Evolutionary conservation across 345 rosid species (phyloP), one percentile per base, ranked within the genome.

Genomic region (Streptanthus diversifolius): DNA sequence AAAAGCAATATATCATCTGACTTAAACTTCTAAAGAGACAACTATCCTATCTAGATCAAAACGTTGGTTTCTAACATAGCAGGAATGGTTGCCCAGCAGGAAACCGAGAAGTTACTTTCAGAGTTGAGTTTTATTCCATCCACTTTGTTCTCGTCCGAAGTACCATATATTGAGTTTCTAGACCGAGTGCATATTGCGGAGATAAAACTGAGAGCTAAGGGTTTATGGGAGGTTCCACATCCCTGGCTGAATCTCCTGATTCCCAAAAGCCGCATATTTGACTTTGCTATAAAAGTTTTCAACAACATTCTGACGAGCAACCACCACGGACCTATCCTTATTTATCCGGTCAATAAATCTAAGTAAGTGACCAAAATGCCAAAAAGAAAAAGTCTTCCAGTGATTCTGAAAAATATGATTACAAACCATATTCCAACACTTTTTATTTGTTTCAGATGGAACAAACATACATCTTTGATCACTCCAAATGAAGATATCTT

Each of bases 191-290:
- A 95, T 37, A 41, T 71, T 8, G 82, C 89, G 0, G 96, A 85
- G 82, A 71, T 77, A 51, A 88, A 86, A 73, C 93, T 95, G 55
- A 79, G 85, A 72, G 85, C 77, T 72, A 81, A 90, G 56, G 98
- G 92, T 35, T 66, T 90, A 70, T 86, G 99, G 99, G 99, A 95
- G 11, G 85, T 92, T 77, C 93, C 93, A 60, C 98, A 95, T 82
- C 99, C 99, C 54, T 95, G 99, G 99, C 64, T 95, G 44, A 91
- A 90, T 78, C 93, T 95, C 72, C 74, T 95, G 27, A 61, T 95
- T 41, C 97, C 99, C 3, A 86, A 75, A 75, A 86, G 86, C 83
- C 72, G 81, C 48, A 87, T 91, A 5, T 41, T 14, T 0, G 43
- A 82, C 14, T 95, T 95, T 60, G 87, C 91, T 45, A 49, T 65